Base-by-base conservation (phyloP, 495 filamentous ascomycete species). In the Elaphomyces granulatus region DNA sequence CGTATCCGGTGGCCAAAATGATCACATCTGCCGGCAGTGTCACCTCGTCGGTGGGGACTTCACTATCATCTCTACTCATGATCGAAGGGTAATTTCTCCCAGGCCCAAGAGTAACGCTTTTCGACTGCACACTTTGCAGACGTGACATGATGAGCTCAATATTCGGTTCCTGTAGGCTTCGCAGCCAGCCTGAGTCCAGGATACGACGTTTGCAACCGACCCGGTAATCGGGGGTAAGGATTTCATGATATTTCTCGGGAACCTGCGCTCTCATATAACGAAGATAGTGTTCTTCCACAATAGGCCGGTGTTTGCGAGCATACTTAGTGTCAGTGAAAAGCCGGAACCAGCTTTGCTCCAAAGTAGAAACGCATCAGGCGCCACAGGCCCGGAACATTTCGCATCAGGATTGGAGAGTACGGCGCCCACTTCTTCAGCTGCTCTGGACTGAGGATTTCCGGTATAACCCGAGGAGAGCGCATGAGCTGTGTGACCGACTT, bases 121-220 rank as follows among this genome's bases (percentile, higher is more conserved):
- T 52, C 7, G 67, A 47, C 17, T 67, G 54, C 8, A 78, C 55
- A 1, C 54, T 55, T 3, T 56, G 70, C 14, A 77, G 51, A n/a
- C 68, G 68, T 34, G 61, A 58, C 0, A 72, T 71, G 2, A 71
- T 77, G 7, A 82, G 52, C 20, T 75, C 66, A 21, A 81, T 63
- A 20, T 67, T 66, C 0, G 67, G 55, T 20, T 68, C 55, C 37
- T 74, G 58, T 32, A 82, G 59, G 37, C 62, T 60, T 8, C 53
- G 50, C 32, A 75, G 66, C 71, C 78, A 82, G 6, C 50, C 50
- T 2, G 59, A 60, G 36, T 78, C 75, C 37, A 71, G 64, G 32
- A 82, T 60, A 2, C 71, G 56, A 36, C 74, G 59, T 44, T 82
- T 82, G 56, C 78, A 82, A 12, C 71, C 74, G 10, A 80, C 52